Evolutionary conservation across 2,329 filamentous ascomycete species (phyloP).

Genomic region (Fusarium mangiferae): DNA sequence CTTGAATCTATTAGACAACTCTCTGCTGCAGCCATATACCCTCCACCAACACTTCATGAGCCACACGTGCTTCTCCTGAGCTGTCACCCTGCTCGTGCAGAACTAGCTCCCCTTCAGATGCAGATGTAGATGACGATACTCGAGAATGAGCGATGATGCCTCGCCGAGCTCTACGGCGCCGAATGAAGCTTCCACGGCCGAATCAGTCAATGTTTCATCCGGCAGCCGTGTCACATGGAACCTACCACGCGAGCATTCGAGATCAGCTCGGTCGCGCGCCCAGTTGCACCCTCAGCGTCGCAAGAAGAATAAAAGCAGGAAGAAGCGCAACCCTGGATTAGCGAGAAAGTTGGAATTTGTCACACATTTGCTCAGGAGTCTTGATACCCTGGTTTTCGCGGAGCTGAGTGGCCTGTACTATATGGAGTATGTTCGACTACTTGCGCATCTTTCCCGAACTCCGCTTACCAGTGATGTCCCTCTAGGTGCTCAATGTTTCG

Average conservation of each 20-base stretch:
- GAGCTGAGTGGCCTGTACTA: conserved; percentile 75
- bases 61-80: conserved; percentile 40
- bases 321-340: conserved; percentile 55
- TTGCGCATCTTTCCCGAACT: not conserved
- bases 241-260: conserved; percentile 22
- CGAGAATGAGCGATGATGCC: conserved; percentile 64
- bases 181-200: conserved; percentile 37
- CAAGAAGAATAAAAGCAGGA: conserved; percentile 51
- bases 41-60: conserved; percentile 38
- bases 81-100: conserved; percentile 46
- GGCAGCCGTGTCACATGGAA: conserved; percentile 35
- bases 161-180: conserved; percentile 54
- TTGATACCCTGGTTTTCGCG: conserved; percentile 72
- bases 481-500: conserved; percentile 72
- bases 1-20: not conserved
- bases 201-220: conserved; percentile 18
- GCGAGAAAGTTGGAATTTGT: conserved; percentile 70
- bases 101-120: conserved; percentile 40
- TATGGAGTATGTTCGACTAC: conserved; percentile 67
- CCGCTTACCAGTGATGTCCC: conserved; percentile 26
- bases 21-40: not conserved
- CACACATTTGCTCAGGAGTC: conserved; percentile 66
- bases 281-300: conserved; percentile 48
- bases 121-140: conserved; percentile 48
- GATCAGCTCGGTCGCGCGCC: conserved; percentile 27